Conservation (phyloP, 2,329 filamentous ascomycete species). For the Fusarium redolens region DNA sequence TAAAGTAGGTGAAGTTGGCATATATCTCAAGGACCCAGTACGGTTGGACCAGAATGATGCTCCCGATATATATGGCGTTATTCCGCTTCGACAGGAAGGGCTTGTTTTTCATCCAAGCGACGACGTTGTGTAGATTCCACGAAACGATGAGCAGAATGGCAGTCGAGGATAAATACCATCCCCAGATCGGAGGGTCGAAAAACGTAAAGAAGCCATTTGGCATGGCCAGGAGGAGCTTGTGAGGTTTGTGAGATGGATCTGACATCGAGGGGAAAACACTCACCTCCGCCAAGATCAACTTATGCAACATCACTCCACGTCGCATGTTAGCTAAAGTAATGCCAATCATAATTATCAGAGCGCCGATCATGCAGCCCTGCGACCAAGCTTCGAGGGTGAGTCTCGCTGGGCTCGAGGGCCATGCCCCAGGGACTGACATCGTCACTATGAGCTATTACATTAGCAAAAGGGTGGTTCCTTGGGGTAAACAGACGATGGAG, state of each 20-base stretch:
- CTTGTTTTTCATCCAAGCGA: constrained; percentile 74
- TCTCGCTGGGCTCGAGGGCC: constrained; percentile 16
- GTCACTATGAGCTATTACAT: background rate
- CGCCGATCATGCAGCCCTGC: constrained; percentile 61
- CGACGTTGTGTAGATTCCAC: constrained; percentile 73
- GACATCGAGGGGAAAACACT: no score
- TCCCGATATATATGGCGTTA: constrained; percentile 67
- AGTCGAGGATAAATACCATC: constrained; percentile 72
- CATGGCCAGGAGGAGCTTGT: constrained; percentile 65
- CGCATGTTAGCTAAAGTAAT: constrained; percentile 64
- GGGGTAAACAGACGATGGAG: background rate
- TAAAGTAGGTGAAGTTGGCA: constrained; percentile 74
- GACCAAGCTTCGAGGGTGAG: constrained; percentile 58
- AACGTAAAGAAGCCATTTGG: constrained; percentile 71
- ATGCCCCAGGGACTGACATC: constrained; percentile 3
- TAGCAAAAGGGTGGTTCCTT: background rate
- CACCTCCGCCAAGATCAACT: constrained; percentile 61
- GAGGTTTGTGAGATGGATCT: background rate
- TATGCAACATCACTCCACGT: constrained; percentile 58
- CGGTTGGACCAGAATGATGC: constrained; percentile 67
- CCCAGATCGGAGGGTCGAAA: constrained; percentile 62
- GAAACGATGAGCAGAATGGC: constrained; percentile 71
- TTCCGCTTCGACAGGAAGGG: constrained; percentile 65
- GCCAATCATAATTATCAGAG: constrained; percentile 59
- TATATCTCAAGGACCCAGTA: constrained; percentile 75